Base-by-base conservation (phyloP, 1,139 yeast genomes). In the Taphrina deformans region DNA sequence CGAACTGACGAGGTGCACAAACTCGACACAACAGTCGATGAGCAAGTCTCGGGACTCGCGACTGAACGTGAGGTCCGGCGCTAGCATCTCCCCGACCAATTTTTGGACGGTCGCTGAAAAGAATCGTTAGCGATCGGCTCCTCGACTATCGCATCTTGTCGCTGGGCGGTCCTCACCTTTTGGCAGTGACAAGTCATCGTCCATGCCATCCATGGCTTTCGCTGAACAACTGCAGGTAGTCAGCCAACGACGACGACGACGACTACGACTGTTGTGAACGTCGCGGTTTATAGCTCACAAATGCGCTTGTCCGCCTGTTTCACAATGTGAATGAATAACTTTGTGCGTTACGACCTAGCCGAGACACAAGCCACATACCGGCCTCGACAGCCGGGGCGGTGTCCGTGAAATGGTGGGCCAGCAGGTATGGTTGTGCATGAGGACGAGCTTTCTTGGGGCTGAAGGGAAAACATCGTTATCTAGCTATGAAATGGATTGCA, bases 11-110 rank as follows among this genome's bases (percentile, higher is more conserved):
- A 93, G 90, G 96, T 93, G 93, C 67, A 95, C 88, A 74, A 93
- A 93, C 76, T 91, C 97, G 66, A 93, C 91, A 72, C 98, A 92
- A 75, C 97, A 91, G 74, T 93, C 97, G 55, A 96, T 93, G 55
- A 93, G 83, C 64, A 96, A 96, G 74, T 93, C 99, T 69, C 98
- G 81, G 4, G 98, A 96, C 70, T 93, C 99, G 71, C 92, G 89
- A 61, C 96, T 86, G 70, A 93, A 90, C 23, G 93, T 87, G 63
- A 90, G 81, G 73, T 92, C 97, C 24, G 85, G 79, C 16, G 96
- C 97, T 46, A 93, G 80, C 50, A 93, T 89, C 73, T 93, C 99
- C 1, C 93, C 83, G 27, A 93, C 87, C 63, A 93, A 90, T 76
- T 95, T 93, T 74, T 92, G 98, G 0, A 95, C 98, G 0, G 99